phyloP scores from a whole-genome alignment of 129 eudicot species.

The Apium graveolens region DNA sequence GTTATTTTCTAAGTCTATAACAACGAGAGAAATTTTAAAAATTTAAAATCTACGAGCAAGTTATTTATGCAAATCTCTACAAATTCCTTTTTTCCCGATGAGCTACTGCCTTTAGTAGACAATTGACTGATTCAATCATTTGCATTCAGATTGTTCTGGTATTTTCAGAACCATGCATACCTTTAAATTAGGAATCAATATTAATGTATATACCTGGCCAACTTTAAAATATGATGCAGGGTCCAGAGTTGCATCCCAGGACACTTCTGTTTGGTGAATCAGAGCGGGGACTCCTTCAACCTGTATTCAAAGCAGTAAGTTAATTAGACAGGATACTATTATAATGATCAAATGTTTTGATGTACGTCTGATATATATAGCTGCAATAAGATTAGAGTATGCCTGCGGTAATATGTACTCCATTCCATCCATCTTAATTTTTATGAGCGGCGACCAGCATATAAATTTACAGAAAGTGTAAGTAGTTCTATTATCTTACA shows the following conservation, averaged over 20 bases:
- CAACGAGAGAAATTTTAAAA: background rate
- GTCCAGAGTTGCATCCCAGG: slow-evolving; percentile 78
- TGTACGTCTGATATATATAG: background rate
- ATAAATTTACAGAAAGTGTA: background rate
- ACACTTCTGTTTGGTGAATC: slow-evolving; percentile 87
- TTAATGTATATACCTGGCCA: slow-evolving; percentile 55
- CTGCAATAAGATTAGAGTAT: background rate
- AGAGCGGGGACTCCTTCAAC: slow-evolving; percentile 90
- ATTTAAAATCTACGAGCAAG: background rate
- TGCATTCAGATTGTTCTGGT: background rate
- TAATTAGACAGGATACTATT: background rate
- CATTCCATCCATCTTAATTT: background rate
- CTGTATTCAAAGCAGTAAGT: slow-evolving; percentile 25
- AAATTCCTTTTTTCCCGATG: background rate
- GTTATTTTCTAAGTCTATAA: background rate
- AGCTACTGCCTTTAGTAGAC: background rate
- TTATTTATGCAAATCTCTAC: background rate
- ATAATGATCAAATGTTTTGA: background rate
- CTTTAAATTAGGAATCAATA: background rate
- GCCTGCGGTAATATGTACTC: background rate
- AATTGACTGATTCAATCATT: background rate
- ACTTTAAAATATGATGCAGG: slow-evolving; percentile 53
- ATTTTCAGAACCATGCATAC: background rate
- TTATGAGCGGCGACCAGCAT: background rate
- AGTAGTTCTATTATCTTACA: background rate